Base-by-base conservation (phyloP, 768 basidiomycete genomes). In the Kwoniella dendrophila region DNA sequence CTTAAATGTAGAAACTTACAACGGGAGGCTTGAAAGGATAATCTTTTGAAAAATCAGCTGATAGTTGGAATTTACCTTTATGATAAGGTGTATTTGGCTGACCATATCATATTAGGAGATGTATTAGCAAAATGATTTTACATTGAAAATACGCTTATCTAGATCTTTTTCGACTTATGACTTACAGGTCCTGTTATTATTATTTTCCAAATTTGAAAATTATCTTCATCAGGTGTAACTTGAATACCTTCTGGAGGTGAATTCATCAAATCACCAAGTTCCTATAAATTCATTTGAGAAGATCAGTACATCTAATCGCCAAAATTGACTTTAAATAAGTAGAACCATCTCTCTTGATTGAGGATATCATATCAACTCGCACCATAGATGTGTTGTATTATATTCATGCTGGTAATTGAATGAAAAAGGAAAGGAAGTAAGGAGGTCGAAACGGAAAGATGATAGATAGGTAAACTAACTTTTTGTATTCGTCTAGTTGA, bases 1-100 rank as follows among this genome's bases (percentile, higher is more conserved):
- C n/a, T n/a, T n/a, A 24, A 43, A 43, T 11, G 26, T 1, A 16
- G 18, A 24, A 14, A 64, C 71, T 45, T 44, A 77, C 73, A 11
- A 56, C 55, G 22, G 73, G 76, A 4, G 76, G 66, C 62, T 78
- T 78, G 70, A 80, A 80, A 2, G 79, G 79, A 54, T 75, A 80
- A 27, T 78, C 76, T 24, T 70, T 59, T 7, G 70, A 56, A 54
- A 80, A 80, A 56, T 76, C 72, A 38, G 77, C 66, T 10, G 61
- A 63, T 36, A 79, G 45, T 57, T 65, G 66, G 70, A 79, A 80
- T n/a, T 63, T 73, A 14, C 79, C 79, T 36, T 71, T 72, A 26
- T 67, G 64, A 64, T 78, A 80, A 27, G 79, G 77, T 29, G 77
- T 72, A 12, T 55, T 57, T 45, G 54, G 40, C 71, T 70, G 59